These are phyloP conservation scores for Ogataea saltuana DNA, from an alignment of 805 yeast species.

Conservation along the genomic window DNA sequence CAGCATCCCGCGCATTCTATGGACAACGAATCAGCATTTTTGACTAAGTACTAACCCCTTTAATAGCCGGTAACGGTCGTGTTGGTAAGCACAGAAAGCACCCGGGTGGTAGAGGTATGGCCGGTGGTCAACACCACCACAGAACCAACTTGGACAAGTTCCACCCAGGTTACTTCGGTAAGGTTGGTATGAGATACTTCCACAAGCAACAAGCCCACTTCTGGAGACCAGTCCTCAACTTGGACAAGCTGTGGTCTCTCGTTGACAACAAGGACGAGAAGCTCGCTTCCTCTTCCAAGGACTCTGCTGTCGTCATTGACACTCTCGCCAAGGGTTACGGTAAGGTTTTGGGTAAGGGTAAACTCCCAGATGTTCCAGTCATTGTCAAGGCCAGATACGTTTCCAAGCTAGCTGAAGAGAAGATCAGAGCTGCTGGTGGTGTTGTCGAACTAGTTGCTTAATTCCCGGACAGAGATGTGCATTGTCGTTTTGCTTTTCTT, in stretches of 20 bases:
- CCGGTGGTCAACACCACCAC: slow-evolving; percentile 99
- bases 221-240: slow-evolving; percentile 98
- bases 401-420: slow-evolving; percentile 98
- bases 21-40: no score
- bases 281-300: slow-evolving; percentile 77
- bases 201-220: slow-evolving; percentile 90
- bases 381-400: slow-evolving; percentile 99
- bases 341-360: slow-evolving; percentile 99
- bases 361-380: slow-evolving; percentile 96
- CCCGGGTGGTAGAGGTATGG: slow-evolving; percentile 99
- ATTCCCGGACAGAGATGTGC: slow-evolving; percentile 33
- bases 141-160: slow-evolving; percentile 99
- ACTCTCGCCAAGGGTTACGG: slow-evolving; percentile 99
- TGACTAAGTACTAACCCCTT: slow-evolving; percentile 14
- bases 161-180: slow-evolving; percentile 99
- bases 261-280: slow-evolving; percentile 93
- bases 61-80: slow-evolving; percentile 99
- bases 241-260: slow-evolving; percentile 98
- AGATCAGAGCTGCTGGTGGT: slow-evolving; percentile 99
- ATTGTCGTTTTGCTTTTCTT: slow-evolving; percentile 10
- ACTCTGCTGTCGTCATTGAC: slow-evolving; percentile 98
- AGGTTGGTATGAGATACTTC: slow-evolving; percentile 99
- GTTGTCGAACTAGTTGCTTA: slow-evolving; percentile 99
- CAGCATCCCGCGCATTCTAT: no score
- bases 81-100: slow-evolving; percentile 99